Conservation (phyloP, 495 filamentous ascomycete species). For the Xylaria acuta region DNA sequence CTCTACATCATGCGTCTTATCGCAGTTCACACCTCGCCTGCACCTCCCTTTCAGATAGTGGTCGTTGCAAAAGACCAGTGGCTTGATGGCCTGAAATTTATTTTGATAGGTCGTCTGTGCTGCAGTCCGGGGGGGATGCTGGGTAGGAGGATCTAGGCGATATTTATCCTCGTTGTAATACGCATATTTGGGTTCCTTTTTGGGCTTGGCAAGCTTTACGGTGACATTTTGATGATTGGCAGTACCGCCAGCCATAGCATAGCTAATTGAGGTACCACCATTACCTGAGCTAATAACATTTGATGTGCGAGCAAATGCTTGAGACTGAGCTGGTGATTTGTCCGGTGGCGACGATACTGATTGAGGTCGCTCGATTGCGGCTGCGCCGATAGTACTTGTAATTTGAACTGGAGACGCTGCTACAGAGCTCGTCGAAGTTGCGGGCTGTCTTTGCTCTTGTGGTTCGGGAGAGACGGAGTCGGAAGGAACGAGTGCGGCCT, state of each 20-base stretch:
- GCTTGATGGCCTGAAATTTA: conserved; percentile 41
- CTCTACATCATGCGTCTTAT: conserved; percentile 41
- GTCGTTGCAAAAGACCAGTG: conserved; percentile 42
- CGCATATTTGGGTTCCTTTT: conserved; percentile 39
- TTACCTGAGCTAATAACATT: conserved; percentile 41
- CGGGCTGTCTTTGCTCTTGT: conserved; percentile 33
- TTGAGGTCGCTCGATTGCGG: conserved; percentile 10
- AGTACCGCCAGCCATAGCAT: conserved; percentile 40
- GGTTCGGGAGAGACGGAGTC: conserved; percentile 21
- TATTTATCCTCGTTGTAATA: conserved; percentile 37
- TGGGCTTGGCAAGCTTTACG: conserved; percentile 41
- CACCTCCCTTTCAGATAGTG: conserved; percentile 41
- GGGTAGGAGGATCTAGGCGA: conserved; percentile 40
- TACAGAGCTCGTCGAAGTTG: conserved; percentile 28
- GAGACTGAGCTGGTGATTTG: conserved; percentile 16
- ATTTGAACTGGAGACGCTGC: conserved; percentile 35
- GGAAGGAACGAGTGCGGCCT: conserved; percentile 28
- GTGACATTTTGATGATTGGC: conserved; percentile 42
- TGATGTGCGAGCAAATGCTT: conserved; percentile 31
- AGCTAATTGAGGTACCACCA: conserved; percentile 43
- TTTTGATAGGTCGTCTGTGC: conserved; percentile 40
- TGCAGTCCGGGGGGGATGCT: conserved; percentile 39
- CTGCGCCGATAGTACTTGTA: conserved; percentile 11
- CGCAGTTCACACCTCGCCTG: conserved; percentile 41
- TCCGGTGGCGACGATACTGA: conserved; percentile 15